Conservation (phyloP, 2,329 filamentous ascomycete species). For the Colletotrichum tamarilloi region DNA sequence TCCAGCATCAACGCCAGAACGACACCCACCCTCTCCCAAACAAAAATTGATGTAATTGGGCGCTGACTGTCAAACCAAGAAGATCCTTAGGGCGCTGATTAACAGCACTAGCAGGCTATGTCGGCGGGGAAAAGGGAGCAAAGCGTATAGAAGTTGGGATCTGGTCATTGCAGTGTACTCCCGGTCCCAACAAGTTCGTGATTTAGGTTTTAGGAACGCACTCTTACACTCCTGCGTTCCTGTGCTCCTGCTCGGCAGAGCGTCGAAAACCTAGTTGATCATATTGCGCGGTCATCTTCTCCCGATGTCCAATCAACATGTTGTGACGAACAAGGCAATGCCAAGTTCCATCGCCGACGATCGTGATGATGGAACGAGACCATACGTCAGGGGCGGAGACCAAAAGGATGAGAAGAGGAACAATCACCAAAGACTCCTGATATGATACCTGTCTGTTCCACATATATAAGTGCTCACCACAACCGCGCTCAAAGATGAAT, state of each 20-base stretch:
- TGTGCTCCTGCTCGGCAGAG: conserved; percentile 2
- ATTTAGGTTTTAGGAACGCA: conserved; percentile 1
- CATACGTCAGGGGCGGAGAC: neutral
- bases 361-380: neutral
- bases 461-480: neutral
- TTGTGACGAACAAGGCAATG: neutral
- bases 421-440: neutral
- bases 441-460: neutral
- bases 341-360: neutral
- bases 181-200: neutral
- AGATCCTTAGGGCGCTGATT: conserved; percentile 1
- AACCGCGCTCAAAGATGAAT: neutral
- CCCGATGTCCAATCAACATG: neutral
- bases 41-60: conserved; percentile 5
- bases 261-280: conserved; percentile 12
- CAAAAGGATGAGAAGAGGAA: neutral
- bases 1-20: neutral
- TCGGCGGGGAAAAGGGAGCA: no score
- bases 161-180: neutral
- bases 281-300: conserved; percentile 4
- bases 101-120: neutral
- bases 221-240: neutral
- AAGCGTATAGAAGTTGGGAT: neutral
- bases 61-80: neutral
- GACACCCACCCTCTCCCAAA: no score